Evolutionary conservation across 345 rosid species (phyloP).

Genomic region (Salix suchowensis): DNA sequence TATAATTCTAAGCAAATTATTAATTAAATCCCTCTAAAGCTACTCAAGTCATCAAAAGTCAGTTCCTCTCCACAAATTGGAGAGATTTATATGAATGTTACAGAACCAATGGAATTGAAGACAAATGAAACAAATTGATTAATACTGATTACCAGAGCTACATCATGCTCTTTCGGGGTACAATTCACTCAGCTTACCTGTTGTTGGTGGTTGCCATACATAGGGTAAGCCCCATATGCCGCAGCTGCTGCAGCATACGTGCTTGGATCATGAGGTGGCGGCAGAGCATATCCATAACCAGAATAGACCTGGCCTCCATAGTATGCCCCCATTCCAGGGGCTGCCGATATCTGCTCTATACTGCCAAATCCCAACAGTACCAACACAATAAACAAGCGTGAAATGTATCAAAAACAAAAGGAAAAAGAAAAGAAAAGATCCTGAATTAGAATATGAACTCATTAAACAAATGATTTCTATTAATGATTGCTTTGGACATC

Average conservation of each 20-base stretch:
- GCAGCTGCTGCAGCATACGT: slow-evolving; percentile 61
- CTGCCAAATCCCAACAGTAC: slow-evolving; percentile 32
- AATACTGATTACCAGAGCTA: slow-evolving; percentile 23
- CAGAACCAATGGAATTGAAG: slow-evolving; percentile 26
- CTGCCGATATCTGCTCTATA: slow-evolving; percentile 62
- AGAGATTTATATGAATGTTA: slow-evolving; percentile 40
- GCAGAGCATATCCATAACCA: slow-evolving; percentile 76
- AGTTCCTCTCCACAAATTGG: slow-evolving; percentile 48
- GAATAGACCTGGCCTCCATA: slow-evolving; percentile 74
- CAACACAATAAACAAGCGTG: not conserved
- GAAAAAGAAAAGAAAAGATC: not conserved
- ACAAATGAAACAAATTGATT: slow-evolving; percentile 19
- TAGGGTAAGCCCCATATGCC: slow-evolving; percentile 69
- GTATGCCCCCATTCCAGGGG: slow-evolving; percentile 72
- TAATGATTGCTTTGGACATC: not conserved
- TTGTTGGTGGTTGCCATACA: slow-evolving; percentile 78
- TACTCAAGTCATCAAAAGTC: slow-evolving; percentile 57
- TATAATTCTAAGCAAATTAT: slow-evolving; percentile 21
- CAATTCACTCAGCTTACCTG: slow-evolving; percentile 74
- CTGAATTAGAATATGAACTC: not conserved
- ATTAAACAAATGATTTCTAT: not conserved
- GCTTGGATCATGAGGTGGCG: slow-evolving; percentile 68
- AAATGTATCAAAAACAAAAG: not conserved
- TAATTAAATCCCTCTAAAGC: slow-evolving; percentile 35
- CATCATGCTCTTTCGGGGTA: not conserved